Evolutionary conservation across 225 moss, liverwort and hornwort species (phyloP).

Genomic region (Climacium dendroides): DNA sequence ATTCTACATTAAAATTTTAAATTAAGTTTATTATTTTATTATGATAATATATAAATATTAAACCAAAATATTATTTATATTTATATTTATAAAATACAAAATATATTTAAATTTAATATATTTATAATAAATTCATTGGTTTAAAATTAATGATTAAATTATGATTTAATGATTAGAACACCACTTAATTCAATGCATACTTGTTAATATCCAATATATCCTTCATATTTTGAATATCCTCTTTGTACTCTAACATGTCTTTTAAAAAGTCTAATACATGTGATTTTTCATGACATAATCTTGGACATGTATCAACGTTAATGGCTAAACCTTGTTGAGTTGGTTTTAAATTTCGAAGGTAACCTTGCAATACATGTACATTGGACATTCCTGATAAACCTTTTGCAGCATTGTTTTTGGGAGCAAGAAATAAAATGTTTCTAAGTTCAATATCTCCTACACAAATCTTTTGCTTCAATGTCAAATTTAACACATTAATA

Average conservation of each 20-base stretch:
- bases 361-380: neutral
- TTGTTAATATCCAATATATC: neutral
- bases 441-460: neutral
- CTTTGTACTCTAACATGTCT: neutral
- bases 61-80: neutral
- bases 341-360: neutral
- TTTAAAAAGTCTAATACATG: neutral
- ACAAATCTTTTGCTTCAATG: neutral
- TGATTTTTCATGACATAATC: neutral
- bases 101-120: neutral
- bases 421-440: neutral
- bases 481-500: neutral
- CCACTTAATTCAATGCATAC: neutral
- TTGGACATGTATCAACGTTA: neutral
- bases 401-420: neutral
- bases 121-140: neutral
- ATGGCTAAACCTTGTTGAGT: slow-evolving; percentile 5
- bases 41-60: neutral
- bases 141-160: neutral
- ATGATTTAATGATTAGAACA: neutral
- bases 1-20: neutral
- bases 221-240: neutral
- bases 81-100: neutral
- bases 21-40: neutral
- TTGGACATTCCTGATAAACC: neutral